Evolutionary conservation across 2,329 filamentous ascomycete species (phyloP).

Genomic region (Neofusicoccum ribis): DNA sequence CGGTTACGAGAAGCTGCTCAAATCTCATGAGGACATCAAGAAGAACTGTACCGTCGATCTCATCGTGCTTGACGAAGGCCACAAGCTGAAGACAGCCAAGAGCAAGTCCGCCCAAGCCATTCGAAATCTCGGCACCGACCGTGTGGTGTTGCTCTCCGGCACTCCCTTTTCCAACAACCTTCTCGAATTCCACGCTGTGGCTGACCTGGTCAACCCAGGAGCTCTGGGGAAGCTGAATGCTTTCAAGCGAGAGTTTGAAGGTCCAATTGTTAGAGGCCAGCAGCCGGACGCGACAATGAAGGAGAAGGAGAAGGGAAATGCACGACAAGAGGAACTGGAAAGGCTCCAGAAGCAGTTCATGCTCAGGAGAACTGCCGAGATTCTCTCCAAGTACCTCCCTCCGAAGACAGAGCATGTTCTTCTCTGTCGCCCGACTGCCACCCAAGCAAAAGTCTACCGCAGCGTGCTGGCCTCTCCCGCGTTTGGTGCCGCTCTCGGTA

Average conservation of each 20-base stretch:
- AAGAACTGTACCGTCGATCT: conserved; percentile 66
- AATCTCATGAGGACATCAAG: conserved; percentile 64
- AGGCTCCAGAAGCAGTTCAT: conserved; percentile 64
- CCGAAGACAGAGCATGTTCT: conserved; percentile 68
- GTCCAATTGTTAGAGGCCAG: conserved; percentile 62
- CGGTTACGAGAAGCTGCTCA: conserved; percentile 69
- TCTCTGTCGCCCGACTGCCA: conserved; percentile 63
- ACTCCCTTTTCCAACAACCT: conserved; percentile 70
- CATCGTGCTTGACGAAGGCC: conserved; percentile 69
- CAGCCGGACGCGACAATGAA: conserved; percentile 63
- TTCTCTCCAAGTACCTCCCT: conserved; percentile 65
- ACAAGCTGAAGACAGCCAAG: conserved; percentile 66
- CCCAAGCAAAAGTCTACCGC: conserved; percentile 63
- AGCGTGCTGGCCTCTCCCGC: conserved; percentile 64
- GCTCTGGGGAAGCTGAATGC: conserved; percentile 61
- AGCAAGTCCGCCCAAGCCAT: conserved; percentile 69
- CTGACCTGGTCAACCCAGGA: conserved; percentile 69
- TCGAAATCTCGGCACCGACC: conserved; percentile 61
- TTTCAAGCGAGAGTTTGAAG: conserved; percentile 66
- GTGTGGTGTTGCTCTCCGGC: conserved; percentile 64
- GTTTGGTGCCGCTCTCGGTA: conserved; percentile 63
- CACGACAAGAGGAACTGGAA: conserved; percentile 61
- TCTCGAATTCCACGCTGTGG: conserved; percentile 66
- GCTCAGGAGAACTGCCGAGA: conserved; percentile 64
- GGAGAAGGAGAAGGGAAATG: conserved; percentile 65